Percentiles rank a stretch among this genome's conserved stretches.
These are phyloP conservation scores for Tolypocladium cylindrosporum DNA, from an alignment of 2,329 filamentous ascomycete genomes.

Conservation along the genomic window DNA sequence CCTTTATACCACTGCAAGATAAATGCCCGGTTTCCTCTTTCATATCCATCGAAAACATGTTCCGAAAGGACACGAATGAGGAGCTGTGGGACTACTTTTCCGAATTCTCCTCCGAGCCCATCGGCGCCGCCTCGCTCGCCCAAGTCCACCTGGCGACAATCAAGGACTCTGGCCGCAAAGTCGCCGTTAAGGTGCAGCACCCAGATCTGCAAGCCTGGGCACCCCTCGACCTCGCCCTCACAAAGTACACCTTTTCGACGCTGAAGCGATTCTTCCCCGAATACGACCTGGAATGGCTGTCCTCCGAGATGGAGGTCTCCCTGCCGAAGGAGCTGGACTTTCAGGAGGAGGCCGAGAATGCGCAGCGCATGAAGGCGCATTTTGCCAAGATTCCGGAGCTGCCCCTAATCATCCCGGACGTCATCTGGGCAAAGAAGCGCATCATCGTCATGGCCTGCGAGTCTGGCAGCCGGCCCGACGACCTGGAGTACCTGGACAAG, in stretches of 20 bases:
- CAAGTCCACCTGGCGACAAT: conserved; percentile 87
- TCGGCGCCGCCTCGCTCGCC: conserved; percentile 86
- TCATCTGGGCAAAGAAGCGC: conserved; percentile 79
- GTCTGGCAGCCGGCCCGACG: conserved; percentile 76
- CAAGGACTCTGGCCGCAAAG: conserved; percentile 70
- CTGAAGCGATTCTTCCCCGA: conserved; percentile 92
- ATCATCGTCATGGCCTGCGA: conserved; percentile 95
- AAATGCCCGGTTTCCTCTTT: conserved; percentile 88
- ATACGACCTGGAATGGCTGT: conserved; percentile 94
- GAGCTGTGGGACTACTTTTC: conserved; percentile 76
- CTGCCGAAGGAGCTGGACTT: conserved; percentile 91
- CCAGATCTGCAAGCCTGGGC: conserved; percentile 84
- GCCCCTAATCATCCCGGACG: conserved; percentile 82
- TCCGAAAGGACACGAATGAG: conserved; percentile 69
- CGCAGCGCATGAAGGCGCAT: conserved; percentile 66
- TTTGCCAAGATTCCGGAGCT: conserved; percentile 64
- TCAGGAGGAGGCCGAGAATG: conserved; percentile 73
- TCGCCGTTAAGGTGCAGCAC: conserved; percentile 96
- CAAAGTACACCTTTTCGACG: conserved; percentile 78
- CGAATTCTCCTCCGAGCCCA: conserved; percentile 68
- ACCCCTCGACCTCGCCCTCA: conserved; percentile 76
- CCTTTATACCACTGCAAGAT: conserved; percentile 93
- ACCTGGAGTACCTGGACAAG: conserved; percentile 74
- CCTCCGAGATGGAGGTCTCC: conserved; percentile 83
- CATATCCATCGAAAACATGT: conserved; percentile 81